These are phyloP conservation scores for Asterophora lycoperdoides DNA, from an alignment of 768 basidiomycete genomes.

Conservation along the genomic window DNA sequence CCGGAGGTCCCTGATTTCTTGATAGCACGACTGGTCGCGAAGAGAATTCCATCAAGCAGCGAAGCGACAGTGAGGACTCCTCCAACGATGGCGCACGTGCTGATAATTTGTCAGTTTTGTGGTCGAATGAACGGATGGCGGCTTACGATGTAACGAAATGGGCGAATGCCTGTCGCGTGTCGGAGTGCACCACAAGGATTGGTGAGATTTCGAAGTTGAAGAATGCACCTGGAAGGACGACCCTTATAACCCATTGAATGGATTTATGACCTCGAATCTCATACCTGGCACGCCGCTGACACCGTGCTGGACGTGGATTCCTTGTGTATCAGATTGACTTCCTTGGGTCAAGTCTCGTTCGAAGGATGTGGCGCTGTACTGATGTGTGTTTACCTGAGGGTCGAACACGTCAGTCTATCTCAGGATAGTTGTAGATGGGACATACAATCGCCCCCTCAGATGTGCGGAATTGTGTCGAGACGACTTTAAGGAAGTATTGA, in stretches of 20 bases:
- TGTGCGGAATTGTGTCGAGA: constrained; percentile 91
- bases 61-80: constrained; percentile 95
- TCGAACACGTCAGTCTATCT: constrained; percentile 5
- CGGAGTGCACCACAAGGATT: constrained; percentile 88
- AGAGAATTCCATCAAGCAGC: constrained; percentile 81
- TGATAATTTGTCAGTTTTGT: constrained; percentile 26
- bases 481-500: constrained; percentile 99
- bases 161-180: constrained; percentile 91
- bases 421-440: constrained; percentile 2
- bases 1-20: constrained; percentile 50
- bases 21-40: constrained; percentile 71
- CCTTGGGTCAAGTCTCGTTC: constrained; percentile 84
- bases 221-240: constrained; percentile 59
- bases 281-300: constrained; percentile 64
- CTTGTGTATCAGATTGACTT: constrained; percentile 51
- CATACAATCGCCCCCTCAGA: constrained; percentile 66
- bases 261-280: background rate
- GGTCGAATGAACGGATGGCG: background rate
- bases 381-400: constrained; percentile 75
- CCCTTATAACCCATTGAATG: background rate
- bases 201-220: constrained; percentile 98
- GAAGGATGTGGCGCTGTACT: constrained; percentile 95
- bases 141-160: constrained; percentile 97
- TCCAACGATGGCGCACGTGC: constrained; percentile 96
- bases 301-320: constrained; percentile 73